Percentiles rank a stretch among this genome's conserved stretches.
phyloP scores from a whole-genome alignment of 2,329 filamentous ascomycete species.

The Raffaelea albimanens region DNA sequence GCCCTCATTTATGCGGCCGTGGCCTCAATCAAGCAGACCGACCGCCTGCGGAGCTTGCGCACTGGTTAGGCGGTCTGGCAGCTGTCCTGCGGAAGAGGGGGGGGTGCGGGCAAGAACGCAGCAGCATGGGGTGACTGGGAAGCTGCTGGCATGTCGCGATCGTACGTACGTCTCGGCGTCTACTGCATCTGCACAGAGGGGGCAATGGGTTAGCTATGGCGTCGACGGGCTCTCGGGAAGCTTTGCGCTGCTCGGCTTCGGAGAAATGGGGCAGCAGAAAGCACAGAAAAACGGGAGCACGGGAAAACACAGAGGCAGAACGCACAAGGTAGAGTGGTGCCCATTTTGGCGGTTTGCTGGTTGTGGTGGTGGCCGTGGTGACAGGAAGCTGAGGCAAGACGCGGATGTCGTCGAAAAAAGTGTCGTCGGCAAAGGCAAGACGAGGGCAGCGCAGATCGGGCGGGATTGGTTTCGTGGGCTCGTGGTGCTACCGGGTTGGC shows the following conservation, averaged over 20 bases:
- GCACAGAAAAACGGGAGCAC: background rate
- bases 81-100: too few species aligned
- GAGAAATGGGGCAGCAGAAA: background rate
- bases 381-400: too few species aligned
- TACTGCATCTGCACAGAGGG: conserved; percentile 63
- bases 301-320: background rate
- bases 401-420: too few species aligned
- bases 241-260: background rate
- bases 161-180: conserved; percentile 80
- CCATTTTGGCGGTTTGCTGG: conserved; percentile 29
- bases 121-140: background rate
- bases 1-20: too few species aligned
- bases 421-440: too few species aligned
- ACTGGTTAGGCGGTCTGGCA: too few species aligned
- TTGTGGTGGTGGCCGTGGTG: background rate
- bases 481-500: background rate
- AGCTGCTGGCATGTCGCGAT: background rate
- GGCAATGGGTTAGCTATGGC: background rate
- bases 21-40: too few species aligned
- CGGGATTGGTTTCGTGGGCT: too few species aligned
- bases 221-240: background rate
- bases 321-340: conserved; percentile 38
- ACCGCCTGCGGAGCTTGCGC: too few species aligned
- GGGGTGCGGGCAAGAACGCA: too few species aligned
- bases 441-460: too few species aligned